Evolutionary conservation across 2,329 filamentous ascomycete genomes (phyloP), one percentile per base, ranked within the genome.

Genomic region (Diaporthe caulivora): DNA sequence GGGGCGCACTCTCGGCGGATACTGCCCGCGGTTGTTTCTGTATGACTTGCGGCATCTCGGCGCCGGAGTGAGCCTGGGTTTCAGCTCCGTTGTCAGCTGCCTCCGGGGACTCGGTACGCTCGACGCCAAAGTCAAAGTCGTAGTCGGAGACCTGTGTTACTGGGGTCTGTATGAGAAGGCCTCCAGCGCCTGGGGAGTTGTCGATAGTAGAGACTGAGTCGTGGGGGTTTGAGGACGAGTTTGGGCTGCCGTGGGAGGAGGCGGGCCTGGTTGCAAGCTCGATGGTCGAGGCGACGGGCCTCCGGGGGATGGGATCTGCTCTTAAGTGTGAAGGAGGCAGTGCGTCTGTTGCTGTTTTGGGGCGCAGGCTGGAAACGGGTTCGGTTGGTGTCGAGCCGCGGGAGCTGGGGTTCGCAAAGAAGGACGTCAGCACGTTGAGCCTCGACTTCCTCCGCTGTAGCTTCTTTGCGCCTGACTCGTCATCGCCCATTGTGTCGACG

Each of bases 371-470:
- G 31, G 53, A 18, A 9, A 60, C 40, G 29, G 74, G 57, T 24
- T 34, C 18, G 37, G 65, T 69, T 15, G n/a, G 54, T 34, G 51
- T 24, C 15, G 70, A 70, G 60, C 53, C 60, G 47, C 53, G 29
- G 34, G 74, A 71, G 67, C 73, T 75, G 65, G 74, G 62, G 31
- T 34, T 69, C 58, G 71, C 64, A 57, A 75, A 75, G 29, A 75
- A 57, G 29, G 74, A 75, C 15, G 74, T 75, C 67, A 75, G 71
- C 58, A 75, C 53, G 26, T 73, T 75, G n/a, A 73, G 68, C 42
- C 47, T 75, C 24, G 74, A 75, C 40, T 71, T 75, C 40, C 74
- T 58, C 57, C 74, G 44, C 37, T 65, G 71, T 17, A 69, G 47
- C 64, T 49, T 51, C 54, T 62, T 68, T 42, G 71, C 55, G 37